phyloP scores from a whole-genome alignment of 2,329 filamentous ascomycete genomes.

The Rosellinia necatrix region DNA sequence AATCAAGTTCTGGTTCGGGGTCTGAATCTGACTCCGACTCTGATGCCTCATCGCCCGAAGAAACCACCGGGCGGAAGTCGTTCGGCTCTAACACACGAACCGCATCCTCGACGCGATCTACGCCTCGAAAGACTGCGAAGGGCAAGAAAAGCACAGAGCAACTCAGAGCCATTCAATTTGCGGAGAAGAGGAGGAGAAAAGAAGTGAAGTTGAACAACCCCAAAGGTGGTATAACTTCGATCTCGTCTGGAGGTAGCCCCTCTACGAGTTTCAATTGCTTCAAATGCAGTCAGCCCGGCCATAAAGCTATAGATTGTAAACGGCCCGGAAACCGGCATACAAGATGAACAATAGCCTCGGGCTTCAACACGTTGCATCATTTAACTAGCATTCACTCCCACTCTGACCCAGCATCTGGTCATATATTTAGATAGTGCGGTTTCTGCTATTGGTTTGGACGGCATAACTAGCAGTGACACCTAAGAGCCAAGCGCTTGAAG shows the following conservation, averaged over 20 bases:
- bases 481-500: not conserved
- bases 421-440: slow-evolving; percentile 1
- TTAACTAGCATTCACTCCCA: slow-evolving; percentile 7
- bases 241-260: slow-evolving; percentile 56
- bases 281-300: slow-evolving; percentile 65
- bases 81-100: slow-evolving; percentile 47
- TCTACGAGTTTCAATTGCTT: slow-evolving; percentile 55
- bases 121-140: slow-evolving; percentile 41
- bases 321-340: slow-evolving; percentile 25
- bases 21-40: slow-evolving; percentile 36
- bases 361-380: slow-evolving; percentile 6
- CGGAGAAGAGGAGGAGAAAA: slow-evolving; percentile 65
- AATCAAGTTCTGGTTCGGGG: slow-evolving; percentile 44
- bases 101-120: slow-evolving; percentile 47
- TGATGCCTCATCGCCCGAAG: slow-evolving; percentile 34
- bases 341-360: slow-evolving; percentile 19
- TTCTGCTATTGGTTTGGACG: not conserved
- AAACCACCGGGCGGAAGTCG: slow-evolving; percentile 35
- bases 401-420: slow-evolving; percentile 3
- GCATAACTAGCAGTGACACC: not conserved
- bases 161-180: slow-evolving; percentile 54
- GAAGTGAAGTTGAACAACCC: slow-evolving; percentile 67
- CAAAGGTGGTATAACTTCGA: slow-evolving; percentile 54
- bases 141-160: slow-evolving; percentile 55
- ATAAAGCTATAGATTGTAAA: slow-evolving; percentile 49